phyloP scores from a whole-genome alignment of 768 basidiomycete genomes.

The Pisolithus marmoratus region DNA sequence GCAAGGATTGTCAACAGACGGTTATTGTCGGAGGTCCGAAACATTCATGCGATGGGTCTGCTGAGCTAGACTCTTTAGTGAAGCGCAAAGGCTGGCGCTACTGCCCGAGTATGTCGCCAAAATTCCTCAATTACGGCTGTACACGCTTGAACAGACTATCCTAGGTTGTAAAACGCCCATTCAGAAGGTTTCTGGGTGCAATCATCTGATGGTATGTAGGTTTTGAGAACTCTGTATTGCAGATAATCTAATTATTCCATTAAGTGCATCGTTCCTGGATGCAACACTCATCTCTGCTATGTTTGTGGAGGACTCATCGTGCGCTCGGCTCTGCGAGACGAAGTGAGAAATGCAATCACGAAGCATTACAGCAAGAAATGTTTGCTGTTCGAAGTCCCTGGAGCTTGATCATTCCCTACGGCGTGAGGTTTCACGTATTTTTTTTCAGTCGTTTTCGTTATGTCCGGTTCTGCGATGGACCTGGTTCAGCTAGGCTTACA shows the following conservation, averaged over 20 bases:
- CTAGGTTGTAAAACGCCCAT: constrained; percentile 44
- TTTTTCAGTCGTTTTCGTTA: too few species aligned
- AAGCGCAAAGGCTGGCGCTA: constrained; percentile 53
- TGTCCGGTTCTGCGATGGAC: too few species aligned
- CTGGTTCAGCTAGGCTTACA: too few species aligned
- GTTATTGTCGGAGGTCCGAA: constrained; percentile 30
- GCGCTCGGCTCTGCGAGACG: constrained; percentile 28
- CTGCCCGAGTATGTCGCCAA: constrained; percentile 45
- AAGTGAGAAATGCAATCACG: constrained; percentile 25
- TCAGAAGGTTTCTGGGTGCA: constrained; percentile 47
- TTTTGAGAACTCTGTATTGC: background rate
- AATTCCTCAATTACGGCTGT: background rate
- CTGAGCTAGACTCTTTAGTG: constrained; percentile 50
- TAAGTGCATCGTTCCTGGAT: constrained; percentile 51
- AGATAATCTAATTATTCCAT: background rate
- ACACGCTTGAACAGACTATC: background rate
- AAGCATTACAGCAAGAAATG: constrained; percentile 30
- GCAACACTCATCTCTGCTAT: constrained; percentile 58
- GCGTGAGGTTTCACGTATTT: too few species aligned
- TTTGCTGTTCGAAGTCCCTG: constrained; percentile 30
- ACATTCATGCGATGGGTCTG: constrained; percentile 56
- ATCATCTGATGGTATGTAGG: constrained; percentile 55
- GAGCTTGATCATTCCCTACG: background rate
- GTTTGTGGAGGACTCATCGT: constrained; percentile 44
- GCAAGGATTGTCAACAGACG: constrained; percentile 50